Conservation (phyloP, 805 yeast species). For the Cyberlindnera sargentensis region DNA sequence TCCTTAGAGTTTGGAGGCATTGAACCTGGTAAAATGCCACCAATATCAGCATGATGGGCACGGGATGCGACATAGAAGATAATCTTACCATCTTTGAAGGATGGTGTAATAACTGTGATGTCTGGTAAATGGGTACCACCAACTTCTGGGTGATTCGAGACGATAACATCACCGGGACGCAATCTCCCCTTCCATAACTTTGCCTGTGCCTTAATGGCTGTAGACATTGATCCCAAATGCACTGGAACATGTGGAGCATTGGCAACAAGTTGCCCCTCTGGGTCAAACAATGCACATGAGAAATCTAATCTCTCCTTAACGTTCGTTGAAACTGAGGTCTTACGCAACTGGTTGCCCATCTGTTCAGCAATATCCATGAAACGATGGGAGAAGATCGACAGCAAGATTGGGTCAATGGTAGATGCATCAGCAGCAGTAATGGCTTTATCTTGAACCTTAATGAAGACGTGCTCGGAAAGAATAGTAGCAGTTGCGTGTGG, state of each 20-base stretch:
- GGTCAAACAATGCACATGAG: slow-evolving; percentile 77
- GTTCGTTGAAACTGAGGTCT: slow-evolving; percentile 75
- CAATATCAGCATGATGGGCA: slow-evolving; percentile 96
- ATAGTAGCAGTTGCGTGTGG: slow-evolving; percentile 53
- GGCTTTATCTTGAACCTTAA: slow-evolving; percentile 24
- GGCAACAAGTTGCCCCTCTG: slow-evolving; percentile 73
- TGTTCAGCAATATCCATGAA: slow-evolving; percentile 91
- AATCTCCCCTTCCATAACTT: slow-evolving; percentile 56
- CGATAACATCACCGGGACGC: slow-evolving; percentile 66
- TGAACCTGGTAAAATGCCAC: slow-evolving; percentile 86
- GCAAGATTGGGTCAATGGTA: slow-evolving; percentile 56
- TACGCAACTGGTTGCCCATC: slow-evolving; percentile 76
- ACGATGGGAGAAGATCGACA: slow-evolving; percentile 75
- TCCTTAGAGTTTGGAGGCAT: slow-evolving; percentile 91
- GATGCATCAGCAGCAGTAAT: slow-evolving; percentile 21
- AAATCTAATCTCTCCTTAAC: slow-evolving; percentile 80
- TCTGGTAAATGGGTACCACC: slow-evolving; percentile 91
- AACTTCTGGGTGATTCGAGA: slow-evolving; percentile 73
- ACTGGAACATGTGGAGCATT: slow-evolving; percentile 89
- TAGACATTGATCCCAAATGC: slow-evolving; percentile 81
- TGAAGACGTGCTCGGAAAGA: slow-evolving; percentile 54
- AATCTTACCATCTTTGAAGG: slow-evolving; percentile 52
- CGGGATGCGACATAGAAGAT: slow-evolving; percentile 89
- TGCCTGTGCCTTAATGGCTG: slow-evolving; percentile 65
- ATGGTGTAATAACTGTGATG: slow-evolving; percentile 89